Percentiles rank a stretch among this genome's conserved stretches.
Evolutionary conservation across 129 eudicot genomes (phyloP).

Genomic region (Pittosporum tobira): DNA sequence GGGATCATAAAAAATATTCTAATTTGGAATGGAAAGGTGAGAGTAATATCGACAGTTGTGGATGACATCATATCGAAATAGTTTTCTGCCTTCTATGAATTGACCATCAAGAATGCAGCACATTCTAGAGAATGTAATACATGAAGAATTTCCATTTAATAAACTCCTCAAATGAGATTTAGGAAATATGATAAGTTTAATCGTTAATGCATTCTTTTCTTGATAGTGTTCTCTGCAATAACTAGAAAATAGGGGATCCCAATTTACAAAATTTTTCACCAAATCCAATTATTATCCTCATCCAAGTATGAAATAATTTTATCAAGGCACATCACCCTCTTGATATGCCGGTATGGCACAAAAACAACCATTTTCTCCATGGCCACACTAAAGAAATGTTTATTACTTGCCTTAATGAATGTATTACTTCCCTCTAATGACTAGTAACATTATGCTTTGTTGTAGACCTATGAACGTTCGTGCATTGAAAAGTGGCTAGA

Average conservation of each 20-base stretch:
- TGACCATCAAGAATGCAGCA: neutral
- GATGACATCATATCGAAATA: no score
- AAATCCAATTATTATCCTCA: neutral
- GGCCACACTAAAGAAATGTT: neutral
- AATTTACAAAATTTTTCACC: neutral
- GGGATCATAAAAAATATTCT: no score
- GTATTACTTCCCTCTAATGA: neutral
- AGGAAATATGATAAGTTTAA: no score
- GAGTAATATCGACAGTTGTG: no score
- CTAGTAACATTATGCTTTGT: conserved; percentile 5
- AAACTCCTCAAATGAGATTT: no score
- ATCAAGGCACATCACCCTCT: neutral
- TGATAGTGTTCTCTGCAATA: no score
- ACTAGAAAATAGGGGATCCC: no score
- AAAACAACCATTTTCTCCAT: no score
- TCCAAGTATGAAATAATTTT: neutral
- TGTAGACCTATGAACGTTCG: conserved; percentile 79
- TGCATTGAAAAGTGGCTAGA: conserved; percentile 88
- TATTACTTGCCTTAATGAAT: neutral
- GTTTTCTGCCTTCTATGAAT: neutral
- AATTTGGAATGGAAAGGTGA: no score
- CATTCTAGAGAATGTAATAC: neutral
- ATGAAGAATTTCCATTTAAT: no score
- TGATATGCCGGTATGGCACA: neutral
- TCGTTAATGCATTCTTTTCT: no score